phyloP scores from a whole-genome alignment of 805 yeast genomes.

The Candida berthetii region DNA sequence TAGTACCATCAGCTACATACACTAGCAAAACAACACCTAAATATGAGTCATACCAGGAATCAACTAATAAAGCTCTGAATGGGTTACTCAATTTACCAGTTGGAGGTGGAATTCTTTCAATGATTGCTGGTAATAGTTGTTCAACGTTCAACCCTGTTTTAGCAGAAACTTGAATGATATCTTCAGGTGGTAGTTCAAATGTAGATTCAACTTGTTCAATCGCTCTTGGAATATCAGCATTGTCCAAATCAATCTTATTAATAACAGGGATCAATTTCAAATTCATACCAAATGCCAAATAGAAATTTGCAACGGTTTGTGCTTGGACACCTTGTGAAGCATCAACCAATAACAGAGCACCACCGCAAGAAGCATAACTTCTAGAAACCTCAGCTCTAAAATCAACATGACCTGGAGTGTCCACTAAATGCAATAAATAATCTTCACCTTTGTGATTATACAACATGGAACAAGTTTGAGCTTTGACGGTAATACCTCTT shows the following conservation, averaged over 20 bases:
- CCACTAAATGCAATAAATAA: slow-evolving; percentile 83
- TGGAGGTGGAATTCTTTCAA: slow-evolving; percentile 80
- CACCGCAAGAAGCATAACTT: slow-evolving; percentile 94
- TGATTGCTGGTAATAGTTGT: slow-evolving; percentile 70
- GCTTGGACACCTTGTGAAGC: slow-evolving; percentile 97
- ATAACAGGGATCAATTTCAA: slow-evolving; percentile 82
- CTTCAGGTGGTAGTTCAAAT: slow-evolving; percentile 72
- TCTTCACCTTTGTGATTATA: slow-evolving; percentile 63
- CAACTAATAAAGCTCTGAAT: slow-evolving; percentile 76
- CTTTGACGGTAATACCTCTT: slow-evolving; percentile 94
- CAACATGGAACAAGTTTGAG: slow-evolving; percentile 94
- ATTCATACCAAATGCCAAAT: slow-evolving; percentile 81
- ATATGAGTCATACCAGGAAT: slow-evolving; percentile 94
- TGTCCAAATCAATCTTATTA: slow-evolving; percentile 85
- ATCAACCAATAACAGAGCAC: slow-evolving; percentile 85
- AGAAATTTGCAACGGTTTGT: slow-evolving; percentile 96
- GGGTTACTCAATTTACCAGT: slow-evolving; percentile 47
- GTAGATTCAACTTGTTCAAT: slow-evolving; percentile 80
- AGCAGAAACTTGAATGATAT: slow-evolving; percentile 82
- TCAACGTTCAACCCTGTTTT: slow-evolving; percentile 84
- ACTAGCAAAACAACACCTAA: slow-evolving; percentile 86
- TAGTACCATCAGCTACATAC: slow-evolving; percentile 75
- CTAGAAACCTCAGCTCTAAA: slow-evolving; percentile 90
- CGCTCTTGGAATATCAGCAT: slow-evolving; percentile 77
- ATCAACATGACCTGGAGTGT: slow-evolving; percentile 98